phyloP scores from a whole-genome alignment of 495 filamentous ascomycete species.

The Penicillium herquei region DNA sequence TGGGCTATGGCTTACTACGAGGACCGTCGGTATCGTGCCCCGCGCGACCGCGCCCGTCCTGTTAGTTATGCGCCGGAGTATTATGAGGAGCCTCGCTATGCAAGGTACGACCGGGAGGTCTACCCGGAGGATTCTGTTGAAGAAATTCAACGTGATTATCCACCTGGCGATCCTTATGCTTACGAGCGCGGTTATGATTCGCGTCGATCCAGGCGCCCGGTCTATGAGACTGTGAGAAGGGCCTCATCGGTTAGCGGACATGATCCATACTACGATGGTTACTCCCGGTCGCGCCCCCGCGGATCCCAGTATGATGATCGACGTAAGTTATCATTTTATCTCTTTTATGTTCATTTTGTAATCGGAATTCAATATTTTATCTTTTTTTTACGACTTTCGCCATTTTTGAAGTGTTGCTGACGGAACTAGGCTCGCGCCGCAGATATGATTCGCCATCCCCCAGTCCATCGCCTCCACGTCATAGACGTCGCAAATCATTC shows the following conservation, averaged over 20 bases:
- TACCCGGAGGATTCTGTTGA: conserved; percentile 64
- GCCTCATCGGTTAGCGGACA: conserved; percentile 47
- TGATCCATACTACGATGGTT: conserved; percentile 50
- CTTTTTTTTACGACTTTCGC: not conserved
- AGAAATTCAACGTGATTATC: conserved; percentile 66
- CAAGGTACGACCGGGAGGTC: conserved; percentile 38
- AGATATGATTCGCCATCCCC: conserved; percentile 40
- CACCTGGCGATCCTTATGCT: conserved; percentile 45
- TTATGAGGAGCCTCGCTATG: conserved; percentile 24
- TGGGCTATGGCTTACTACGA: conserved; percentile 44
- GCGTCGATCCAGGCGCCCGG: conserved; percentile 41
- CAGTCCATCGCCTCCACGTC: conserved; percentile 42
- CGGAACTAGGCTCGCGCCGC: conserved; percentile 12
- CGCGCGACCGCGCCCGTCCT: conserved; percentile 37
- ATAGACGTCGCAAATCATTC: conserved; percentile 65
- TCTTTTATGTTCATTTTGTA: not conserved
- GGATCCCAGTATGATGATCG: conserved; percentile 53
- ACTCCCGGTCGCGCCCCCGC: conserved; percentile 56
- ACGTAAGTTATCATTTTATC: conserved; percentile 26
- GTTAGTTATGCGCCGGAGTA: conserved; percentile 33
- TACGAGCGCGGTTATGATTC: conserved; percentile 52
- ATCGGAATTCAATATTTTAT: not conserved
- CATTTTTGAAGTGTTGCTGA: not conserved
- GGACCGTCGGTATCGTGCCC: conserved; percentile 29
- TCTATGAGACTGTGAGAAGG: conserved; percentile 32